Base-by-base conservation (phyloP, 257 asterid species). In the Prunella vulgaris region DNA sequence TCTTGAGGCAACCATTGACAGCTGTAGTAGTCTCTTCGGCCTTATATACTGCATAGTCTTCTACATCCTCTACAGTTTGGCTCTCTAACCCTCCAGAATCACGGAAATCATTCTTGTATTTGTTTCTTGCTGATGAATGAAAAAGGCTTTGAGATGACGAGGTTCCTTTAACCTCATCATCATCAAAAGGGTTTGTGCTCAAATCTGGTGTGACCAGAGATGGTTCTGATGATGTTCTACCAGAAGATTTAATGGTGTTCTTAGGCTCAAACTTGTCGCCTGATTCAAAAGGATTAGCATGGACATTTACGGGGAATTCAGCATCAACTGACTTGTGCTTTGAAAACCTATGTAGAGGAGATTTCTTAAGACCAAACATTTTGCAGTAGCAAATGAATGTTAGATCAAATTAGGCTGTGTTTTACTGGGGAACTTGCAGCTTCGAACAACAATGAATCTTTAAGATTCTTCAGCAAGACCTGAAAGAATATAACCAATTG, bases 31-130 rank as follows among this genome's bases (percentile, higher is more conserved):
- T 90, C 64, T 93, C 96, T 74, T 90, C 96, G 65, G 99, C 84
- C 80, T 83, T 88, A 49, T 93, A 84, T 10, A 84, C 95, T 21
- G 94, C 79, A 74, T 93, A 88, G 46, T 74, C 71, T 80, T 90
- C 97, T 85, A 93, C 66, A 21, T 93, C 99, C 74, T 87, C 82
- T 15, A 90, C 91, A 30, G 83, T 75, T 76, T 90, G 96, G 73
- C 58, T 91, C 79, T 93, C 93, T 15, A 87, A 65, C 67, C 99
- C 99, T 53, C 97, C 96, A 20, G 89, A 70, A 7, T 93, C 98
- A 27, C 74, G 87, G 69, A 90, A 90, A 76, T 87, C 94, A 60
- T 84, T 87, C 83, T 83, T 90, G 89, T 85, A 93, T 68, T 70
- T 83, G 86, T 81, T 90, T 82, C 84, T 90, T 2, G 85, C 86